Base-by-base conservation (phyloP, 2,329 filamentous ascomycete species). In the Fragosphaeria purpurea region DNA sequence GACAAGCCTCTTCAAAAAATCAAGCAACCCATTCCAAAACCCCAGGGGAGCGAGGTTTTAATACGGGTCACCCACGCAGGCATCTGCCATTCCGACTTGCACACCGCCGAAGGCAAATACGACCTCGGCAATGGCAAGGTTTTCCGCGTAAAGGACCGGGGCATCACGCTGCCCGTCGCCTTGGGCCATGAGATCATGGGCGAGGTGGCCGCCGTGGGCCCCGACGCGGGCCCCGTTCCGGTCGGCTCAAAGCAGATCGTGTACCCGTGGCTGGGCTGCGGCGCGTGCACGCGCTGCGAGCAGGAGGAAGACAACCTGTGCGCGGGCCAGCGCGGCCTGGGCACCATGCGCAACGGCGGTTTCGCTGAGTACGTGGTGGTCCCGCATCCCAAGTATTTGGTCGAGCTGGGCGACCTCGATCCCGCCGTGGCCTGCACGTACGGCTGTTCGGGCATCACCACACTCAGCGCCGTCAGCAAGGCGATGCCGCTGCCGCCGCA, bases 281-380 rank as follows among this genome's bases (percentile, higher is more conserved):
- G 40, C 10, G 13, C 44, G 6, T 53, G 51, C 41, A 53, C 51
- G 11, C 47, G 51, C 13, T 53, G 51, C 22, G 30, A 32, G 7
- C 51, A 53, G 22, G 51, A 47, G n/a, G 44, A 47, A 9, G 51
- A 53, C 47, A 53, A 53, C 31, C n/a, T 53, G 13, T 53, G 51
- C 33, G 47, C 47, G 6, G 44, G 43, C 11, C 51, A 53, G 41
- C 44, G 45, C n/a, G 48, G 48, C 33, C 48, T 53, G 22, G 51
- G 51, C 6, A 50, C 48, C 4, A 6, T 53, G 38, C 48, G 34
- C 5, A 44, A 53, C 31, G 51, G 51, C 22, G 51, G 51, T 9
- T 53, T 53, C 38, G 51, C 48, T 30, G 51, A 48, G 38, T 50
- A 53, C 11, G 48, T 53, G 9, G 45, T 53, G 6, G 51, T 53